These are phyloP conservation scores for Cucurbita pepo DNA, from an alignment of 306 rosid genomes.

Conservation along the genomic window DNA sequence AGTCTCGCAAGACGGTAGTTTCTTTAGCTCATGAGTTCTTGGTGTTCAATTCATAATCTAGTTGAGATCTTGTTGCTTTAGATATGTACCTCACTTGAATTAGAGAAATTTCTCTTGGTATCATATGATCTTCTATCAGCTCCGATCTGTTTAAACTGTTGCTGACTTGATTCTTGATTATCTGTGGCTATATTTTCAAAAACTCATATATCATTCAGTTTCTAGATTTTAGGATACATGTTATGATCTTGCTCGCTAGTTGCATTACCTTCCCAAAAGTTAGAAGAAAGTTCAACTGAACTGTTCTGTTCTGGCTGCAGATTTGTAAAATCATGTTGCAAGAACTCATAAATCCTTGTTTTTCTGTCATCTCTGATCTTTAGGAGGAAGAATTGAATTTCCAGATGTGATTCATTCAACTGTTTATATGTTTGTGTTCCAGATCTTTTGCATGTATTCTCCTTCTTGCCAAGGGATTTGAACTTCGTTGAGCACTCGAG, in stretches of 20 bases:
- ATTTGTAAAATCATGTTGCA: background rate
- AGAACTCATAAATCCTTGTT: background rate
- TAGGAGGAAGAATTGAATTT: background rate
- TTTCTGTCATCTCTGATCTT: background rate
- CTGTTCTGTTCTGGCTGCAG: background rate
- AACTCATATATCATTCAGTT: background rate
- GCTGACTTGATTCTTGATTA: background rate
- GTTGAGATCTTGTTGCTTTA: background rate
- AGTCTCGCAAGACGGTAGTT: constrained; percentile 60
- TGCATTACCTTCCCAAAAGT: background rate
- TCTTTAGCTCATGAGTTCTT: background rate
- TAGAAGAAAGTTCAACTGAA: background rate
- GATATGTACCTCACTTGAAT: background rate
- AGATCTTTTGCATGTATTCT: constrained; percentile 80
- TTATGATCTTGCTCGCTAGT: background rate
- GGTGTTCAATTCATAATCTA: background rate
- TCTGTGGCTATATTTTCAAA: background rate
- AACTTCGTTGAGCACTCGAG: constrained; percentile 84
- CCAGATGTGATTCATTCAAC: background rate
- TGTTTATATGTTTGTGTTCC: constrained; percentile 6
- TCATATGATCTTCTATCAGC: background rate
- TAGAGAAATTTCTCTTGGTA: background rate
- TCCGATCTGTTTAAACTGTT: background rate
- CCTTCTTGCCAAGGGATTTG: constrained; percentile 72
- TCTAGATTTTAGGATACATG: background rate